Evolutionary conservation across 805 yeast genomes (phyloP), one percentile per base, ranked within the genome.

Genomic region (Ogataea ramenticola): DNA sequence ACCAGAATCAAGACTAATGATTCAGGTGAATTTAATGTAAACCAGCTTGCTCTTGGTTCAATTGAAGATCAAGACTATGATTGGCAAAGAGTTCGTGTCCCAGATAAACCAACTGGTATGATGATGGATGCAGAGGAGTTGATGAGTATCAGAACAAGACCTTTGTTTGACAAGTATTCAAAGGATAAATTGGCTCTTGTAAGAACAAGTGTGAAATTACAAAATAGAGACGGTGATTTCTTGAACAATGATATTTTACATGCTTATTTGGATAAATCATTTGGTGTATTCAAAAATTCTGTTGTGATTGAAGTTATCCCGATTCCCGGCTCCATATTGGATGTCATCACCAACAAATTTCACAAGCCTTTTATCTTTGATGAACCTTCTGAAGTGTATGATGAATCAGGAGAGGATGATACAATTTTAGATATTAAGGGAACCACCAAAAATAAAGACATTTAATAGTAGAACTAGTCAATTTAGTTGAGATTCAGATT

Each of bases 391-490:
- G 34, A 40, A n/a, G 3, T 6, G 7, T 22, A 9, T 30, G 40
- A 39, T n/a, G 46, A 41, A 10, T 45, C 43, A 22, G 36, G 35
- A 17, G 51, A 49, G 30, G 47, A 39, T 17, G 58, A 52, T 41
- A 53, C 45, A 17, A 49, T 56, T 41, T 58, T 61, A 29, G 61
- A 57, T 43, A 52, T 61, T 21, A 49, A 58, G 30, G 66, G 65
- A 24, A 55, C 46, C 35, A 61, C 66, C 15, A 57, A 48, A 43
- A 47, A 36, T 22, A 14, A 14, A 19, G 9, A 6, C 27, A n/a
- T n/a, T n/a, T n/a, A n/a, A n/a, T n/a, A n/a, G n/a, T n/a, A n/a
- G n/a, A n/a, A n/a, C n/a, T n/a, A n/a, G n/a, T n/a, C n/a, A n/a
- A n/a, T n/a, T n/a, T n/a, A n/a, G n/a, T n/a, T n/a, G n/a, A n/a